Evolutionary conservation across 2,329 filamentous ascomycete genomes (phyloP), one percentile per base, ranked within the genome.

Genomic region (Penicillium glabrum): DNA sequence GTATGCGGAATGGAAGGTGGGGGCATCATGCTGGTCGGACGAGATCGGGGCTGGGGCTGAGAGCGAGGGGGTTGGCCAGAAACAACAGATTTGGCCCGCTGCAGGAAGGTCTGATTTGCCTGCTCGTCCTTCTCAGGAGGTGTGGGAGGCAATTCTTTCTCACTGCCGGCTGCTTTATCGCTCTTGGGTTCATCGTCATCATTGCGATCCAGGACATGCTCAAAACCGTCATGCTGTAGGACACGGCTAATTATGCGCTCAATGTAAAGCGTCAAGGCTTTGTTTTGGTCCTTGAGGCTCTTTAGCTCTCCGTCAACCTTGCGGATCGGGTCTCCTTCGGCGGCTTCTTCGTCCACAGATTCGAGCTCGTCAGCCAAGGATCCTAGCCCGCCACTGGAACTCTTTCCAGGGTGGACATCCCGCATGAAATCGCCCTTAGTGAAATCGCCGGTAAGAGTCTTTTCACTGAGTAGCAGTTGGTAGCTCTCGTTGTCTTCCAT

Each of bases 401-500:
- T 67, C 59, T 76, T 83, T 37, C 86, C 71, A 11, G 76, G 72
- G 21, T 78, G 74, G 44, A 72, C 69, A 52, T 79, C 75, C 54
- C 81, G 89, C 79, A 90, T 86, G 73, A 96, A 91, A 69, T 93
- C 89, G 66, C 84, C 89, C 70, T 89, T 91, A 68, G 85, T 84
- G 72, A 97, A 93, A 71, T 98, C 93, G 29, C 95, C 95, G 71
- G 96, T 96, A 57, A 99, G 83, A 1, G 95, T 98, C 81, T 92
- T 93, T 75, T 98, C 93, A 70, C 92, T 91, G 24, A 99, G 86
- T 19, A 99, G 86, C 37, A 98, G 84, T 76, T 98, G 93, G 76
- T 96, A 99, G 77, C 92, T 96, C 77, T 99, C 95, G 69, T 98
- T 98, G 75, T 99, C 95, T 77, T 99, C 95, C 90, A 97, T 95